phyloP scores from a whole-genome alignment of 2,329 filamentous ascomycete species.

The Sclerotinia nivalis region DNA sequence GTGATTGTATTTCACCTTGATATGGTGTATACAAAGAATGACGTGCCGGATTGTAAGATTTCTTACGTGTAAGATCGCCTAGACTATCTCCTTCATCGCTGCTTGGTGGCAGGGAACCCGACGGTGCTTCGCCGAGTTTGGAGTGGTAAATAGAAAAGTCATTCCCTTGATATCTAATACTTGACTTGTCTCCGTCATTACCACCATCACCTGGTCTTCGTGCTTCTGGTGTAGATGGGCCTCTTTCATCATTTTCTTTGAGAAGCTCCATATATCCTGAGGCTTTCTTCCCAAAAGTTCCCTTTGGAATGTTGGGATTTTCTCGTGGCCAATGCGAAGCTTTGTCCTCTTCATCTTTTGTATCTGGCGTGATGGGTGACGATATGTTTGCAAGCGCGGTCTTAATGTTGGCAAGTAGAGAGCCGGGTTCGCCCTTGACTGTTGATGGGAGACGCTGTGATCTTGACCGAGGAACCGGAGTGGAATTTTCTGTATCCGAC shows the following conservation, averaged over 20 bases:
- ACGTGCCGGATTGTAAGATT: neutral
- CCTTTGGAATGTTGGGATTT: conserved; percentile 1
- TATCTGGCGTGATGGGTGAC: conserved; percentile 19
- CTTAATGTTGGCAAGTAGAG: conserved; percentile 21
- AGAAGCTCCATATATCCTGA: neutral
- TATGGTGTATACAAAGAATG: conserved; percentile 20
- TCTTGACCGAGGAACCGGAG: conserved; percentile 12
- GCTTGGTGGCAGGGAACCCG: conserved; percentile 20
- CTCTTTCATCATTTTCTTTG: neutral
- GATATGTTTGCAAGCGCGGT: conserved; percentile 17
- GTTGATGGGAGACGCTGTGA: conserved; percentile 13
- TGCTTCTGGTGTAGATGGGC: conserved; percentile 9
- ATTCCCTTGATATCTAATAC: conserved; percentile 1
- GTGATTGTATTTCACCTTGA: conserved; percentile 16
- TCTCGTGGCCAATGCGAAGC: conserved; percentile 19
- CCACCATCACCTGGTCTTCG: neutral
- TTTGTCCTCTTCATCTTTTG: neutral
- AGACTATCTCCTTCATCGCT: conserved; percentile 16
- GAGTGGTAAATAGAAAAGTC: conserved; percentile 23
- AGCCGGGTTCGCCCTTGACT: neutral
- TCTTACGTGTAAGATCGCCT: conserved; percentile 9
- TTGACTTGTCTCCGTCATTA: conserved; percentile 5
- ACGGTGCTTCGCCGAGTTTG: conserved; percentile 20
- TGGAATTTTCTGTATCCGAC: conserved; percentile 12
- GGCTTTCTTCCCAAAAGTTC: conserved; percentile 7